Evolutionary conservation across 2,329 filamentous ascomycete species (phyloP), one percentile per base, ranked within the genome.

Genomic region (Cladophialophora exuberans): DNA sequence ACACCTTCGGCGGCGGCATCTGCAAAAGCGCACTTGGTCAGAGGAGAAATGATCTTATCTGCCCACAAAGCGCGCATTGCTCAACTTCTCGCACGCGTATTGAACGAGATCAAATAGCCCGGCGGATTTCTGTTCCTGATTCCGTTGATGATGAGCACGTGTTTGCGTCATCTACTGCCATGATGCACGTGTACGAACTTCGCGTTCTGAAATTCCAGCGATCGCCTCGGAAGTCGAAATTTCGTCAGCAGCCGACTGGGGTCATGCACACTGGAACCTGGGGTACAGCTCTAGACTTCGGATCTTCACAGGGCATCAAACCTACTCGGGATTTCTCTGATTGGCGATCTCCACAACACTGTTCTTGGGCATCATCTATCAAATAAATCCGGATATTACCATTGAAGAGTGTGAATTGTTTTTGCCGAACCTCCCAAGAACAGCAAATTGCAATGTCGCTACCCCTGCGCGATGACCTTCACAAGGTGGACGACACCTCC

Each of bases 401-500:
- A n/a, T n/a, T n/a, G n/a, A n/a, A n/a, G n/a, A n/a, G n/a, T n/a
- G n/a, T n/a, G n/a, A n/a, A n/a, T n/a, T n/a, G n/a, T n/a, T n/a
- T n/a, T n/a, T n/a, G n/a, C n/a, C n/a, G n/a, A n/a, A n/a, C n/a
- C n/a, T n/a, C n/a, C n/a, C n/a, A n/a, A n/a, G n/a, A n/a, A n/a
- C n/a, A n/a, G n/a, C n/a, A n/a, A n/a, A n/a, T n/a, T n/a, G n/a
- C 17, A 13, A 41, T 41, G 38, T 41, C 38, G 3, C 38, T 41
- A n/a, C 38, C 50, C 28, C 36, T 61, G 4, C 39, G 54, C 10
- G 36, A 52, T 35, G 56, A 62, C 30, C 50, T 62, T 52, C 43
- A 52, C 36, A 54, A 46, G 25, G 28, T 61, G 55, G 59, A 73
- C 62, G 58, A 70, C 33, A 62, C 68, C 22, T 67, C 69, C 3